phyloP scores from a whole-genome alignment of 495 filamentous ascomycete species.

The Lepraria neglecta region DNA sequence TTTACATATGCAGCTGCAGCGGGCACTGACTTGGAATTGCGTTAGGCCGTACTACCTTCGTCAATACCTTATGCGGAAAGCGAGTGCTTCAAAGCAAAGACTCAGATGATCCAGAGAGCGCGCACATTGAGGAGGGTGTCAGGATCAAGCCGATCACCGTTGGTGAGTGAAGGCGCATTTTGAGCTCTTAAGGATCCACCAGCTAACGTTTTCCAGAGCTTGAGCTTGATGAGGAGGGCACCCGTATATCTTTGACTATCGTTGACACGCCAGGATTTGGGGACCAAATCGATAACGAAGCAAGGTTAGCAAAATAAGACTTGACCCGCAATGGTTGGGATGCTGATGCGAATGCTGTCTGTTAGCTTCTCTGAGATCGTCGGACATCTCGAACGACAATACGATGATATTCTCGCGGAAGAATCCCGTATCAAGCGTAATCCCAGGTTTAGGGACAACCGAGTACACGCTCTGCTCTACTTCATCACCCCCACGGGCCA shows the following conservation, averaged over 20 bases:
- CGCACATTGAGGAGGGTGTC: slow-evolving; percentile 92
- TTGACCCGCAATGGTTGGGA: background rate
- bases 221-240: slow-evolving; percentile 96
- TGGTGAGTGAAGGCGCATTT: slow-evolving; percentile 52
- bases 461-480: slow-evolving; percentile 95
- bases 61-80: slow-evolving; percentile 98
- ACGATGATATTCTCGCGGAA: slow-evolving; percentile 97
- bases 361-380: slow-evolving; percentile 91
- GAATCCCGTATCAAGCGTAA: slow-evolving; percentile 99
- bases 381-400: slow-evolving; percentile 95
- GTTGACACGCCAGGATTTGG: slow-evolving; percentile 98
- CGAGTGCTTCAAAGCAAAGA: slow-evolving; percentile 82
- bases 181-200: background rate
- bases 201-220: slow-evolving; percentile 56
- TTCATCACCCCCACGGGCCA: slow-evolving; percentile 99
- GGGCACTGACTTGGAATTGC: slow-evolving; percentile 16
- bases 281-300: slow-evolving; percentile 98
- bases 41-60: slow-evolving; percentile 91
- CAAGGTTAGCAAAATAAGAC: slow-evolving; percentile 47
- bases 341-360: slow-evolving; percentile 11
- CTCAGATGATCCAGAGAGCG: slow-evolving; percentile 69
- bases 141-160: slow-evolving; percentile 98
- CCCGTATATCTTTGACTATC: slow-evolving; percentile 93
- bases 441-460: slow-evolving; percentile 96
- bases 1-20: background rate